These are phyloP conservation scores for Hyaloperonospora arabidopsidis DNA, from an alignment of 352 stramenopile genomes.

Conservation along the genomic window DNA sequence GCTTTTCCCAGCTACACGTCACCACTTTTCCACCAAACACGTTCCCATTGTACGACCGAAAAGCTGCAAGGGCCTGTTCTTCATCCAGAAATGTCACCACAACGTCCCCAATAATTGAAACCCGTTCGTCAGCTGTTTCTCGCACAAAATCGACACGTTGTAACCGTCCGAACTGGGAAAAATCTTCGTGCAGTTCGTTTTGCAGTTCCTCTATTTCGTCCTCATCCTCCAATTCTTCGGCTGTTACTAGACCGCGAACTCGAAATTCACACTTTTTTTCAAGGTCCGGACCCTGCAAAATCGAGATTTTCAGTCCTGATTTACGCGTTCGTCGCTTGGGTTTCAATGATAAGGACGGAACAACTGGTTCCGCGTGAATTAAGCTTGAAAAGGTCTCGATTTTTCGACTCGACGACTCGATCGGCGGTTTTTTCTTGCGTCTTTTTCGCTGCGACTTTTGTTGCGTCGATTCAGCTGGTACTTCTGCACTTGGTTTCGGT, in stretches of 20 bases:
- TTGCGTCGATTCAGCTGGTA: background rate
- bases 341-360: background rate
- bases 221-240: constrained; percentile 41
- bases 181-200: constrained; percentile 30
- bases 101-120: constrained; percentile 13
- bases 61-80: constrained; percentile 9
- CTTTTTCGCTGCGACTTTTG: constrained; percentile 14
- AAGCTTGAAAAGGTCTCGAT: background rate
- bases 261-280: constrained; percentile 14
- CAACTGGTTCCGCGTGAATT: too few species aligned
- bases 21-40: constrained; percentile 27
- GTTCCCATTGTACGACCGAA: constrained; percentile 22
- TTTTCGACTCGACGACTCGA: background rate
- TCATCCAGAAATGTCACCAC: constrained; percentile 15
- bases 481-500: constrained; percentile 3
- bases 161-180: constrained; percentile 25
- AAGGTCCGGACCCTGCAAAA: constrained; percentile 4
- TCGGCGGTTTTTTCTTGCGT: constrained; percentile 1
- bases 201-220: constrained; percentile 45
- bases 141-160: constrained; percentile 16
- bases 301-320: constrained; percentile 29
- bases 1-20: constrained; percentile 14
- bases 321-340: constrained; percentile 20
- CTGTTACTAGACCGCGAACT: constrained; percentile 30
- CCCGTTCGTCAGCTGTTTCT: background rate